Evolutionary conservation across 768 basidiomycete genomes (phyloP).

Genomic region (Cystobasidium ongulense): DNA sequence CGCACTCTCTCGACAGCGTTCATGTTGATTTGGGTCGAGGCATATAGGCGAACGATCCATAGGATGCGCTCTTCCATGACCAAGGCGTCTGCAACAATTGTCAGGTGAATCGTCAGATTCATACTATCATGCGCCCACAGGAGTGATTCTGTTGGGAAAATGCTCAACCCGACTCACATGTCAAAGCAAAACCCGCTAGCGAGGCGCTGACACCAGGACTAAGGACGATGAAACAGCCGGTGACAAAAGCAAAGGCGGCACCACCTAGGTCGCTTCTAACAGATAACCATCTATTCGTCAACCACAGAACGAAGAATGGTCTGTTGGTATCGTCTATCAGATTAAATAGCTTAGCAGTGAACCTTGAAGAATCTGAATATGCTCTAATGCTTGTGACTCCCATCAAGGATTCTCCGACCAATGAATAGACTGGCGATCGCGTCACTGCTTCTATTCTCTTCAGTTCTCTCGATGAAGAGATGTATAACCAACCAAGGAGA

Average conservation of each 20-base stretch:
- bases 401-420: conserved; percentile 46
- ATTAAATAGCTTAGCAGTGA: conserved; percentile 45
- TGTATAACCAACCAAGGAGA: conserved; percentile 45
- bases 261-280: conserved; percentile 43
- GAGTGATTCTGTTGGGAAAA: too few relatives aligned
- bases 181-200: conserved; percentile 43
- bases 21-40: conserved; percentile 41
- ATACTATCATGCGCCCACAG: too few relatives aligned
- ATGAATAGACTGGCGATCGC: conserved; percentile 46
- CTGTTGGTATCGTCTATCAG: conserved; percentile 45
- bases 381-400: conserved; percentile 48
- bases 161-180: conserved; percentile 31
- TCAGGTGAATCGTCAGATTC: not conserved
- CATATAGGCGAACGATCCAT: conserved; percentile 48
- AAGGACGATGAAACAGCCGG: conserved; percentile 45
- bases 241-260: conserved; percentile 45
- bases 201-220: conserved; percentile 45
- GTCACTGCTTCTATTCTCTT: conserved; percentile 46
- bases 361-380: conserved; percentile 47
- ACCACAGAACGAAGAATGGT: conserved; percentile 48
- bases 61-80: conserved; percentile 46
- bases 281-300: conserved; percentile 41
- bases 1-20: conserved; percentile 50
- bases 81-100: conserved; percentile 38
- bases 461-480: conserved; percentile 46